Conservation (phyloP, 495 filamentous ascomycete genomes). For the Talaromyces thailandensis region DNA sequence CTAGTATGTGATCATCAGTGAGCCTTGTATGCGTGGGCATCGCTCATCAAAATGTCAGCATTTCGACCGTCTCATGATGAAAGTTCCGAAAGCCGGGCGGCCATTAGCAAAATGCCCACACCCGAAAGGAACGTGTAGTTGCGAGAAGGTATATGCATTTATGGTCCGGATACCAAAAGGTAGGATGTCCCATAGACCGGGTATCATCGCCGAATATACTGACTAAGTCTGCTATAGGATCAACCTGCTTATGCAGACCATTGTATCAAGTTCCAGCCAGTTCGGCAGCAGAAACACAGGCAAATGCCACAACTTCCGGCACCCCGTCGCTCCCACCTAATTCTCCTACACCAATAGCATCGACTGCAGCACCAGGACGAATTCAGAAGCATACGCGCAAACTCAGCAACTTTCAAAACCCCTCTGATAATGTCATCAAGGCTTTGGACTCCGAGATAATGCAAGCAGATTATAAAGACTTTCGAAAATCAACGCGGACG, state of each 20-base stretch:
- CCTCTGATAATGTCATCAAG: conserved; percentile 19
- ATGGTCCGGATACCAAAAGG: conserved; percentile 45
- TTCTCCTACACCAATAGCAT: conserved; percentile 7
- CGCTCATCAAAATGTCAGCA: conserved; percentile 79
- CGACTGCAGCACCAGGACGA: conserved; percentile 13
- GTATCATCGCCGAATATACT: background rate
- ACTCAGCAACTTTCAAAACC: conserved; percentile 18
- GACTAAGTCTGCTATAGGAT: conserved; percentile 14
- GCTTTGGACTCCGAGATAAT: conserved; percentile 17
- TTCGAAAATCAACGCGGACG: conserved; percentile 10
- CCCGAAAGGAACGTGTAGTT: conserved; percentile 51
- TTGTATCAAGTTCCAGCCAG: conserved; percentile 28
- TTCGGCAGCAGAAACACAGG: conserved; percentile 1
- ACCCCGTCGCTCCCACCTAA: conserved; percentile 7
- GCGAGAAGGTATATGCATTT: conserved; percentile 40
- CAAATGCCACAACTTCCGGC: conserved; percentile 8
- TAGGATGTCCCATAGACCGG: conserved; percentile 9
- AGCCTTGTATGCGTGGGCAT: conserved; percentile 79
- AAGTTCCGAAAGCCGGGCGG: conserved; percentile 71
- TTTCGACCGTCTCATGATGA: conserved; percentile 63
- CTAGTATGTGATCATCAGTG: conserved; percentile 34
- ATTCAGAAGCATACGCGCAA: conserved; percentile 20
- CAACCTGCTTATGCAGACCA: conserved; percentile 31
- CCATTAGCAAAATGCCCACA: conserved; percentile 73
- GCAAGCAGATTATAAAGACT: conserved; percentile 14